A percentile compares a stretch with the other conserved stretches of the same genome.
These are phyloP conservation scores for Cynara cardunculus DNA, from an alignment of 129 eudicot genomes.

Conservation along the genomic window DNA sequence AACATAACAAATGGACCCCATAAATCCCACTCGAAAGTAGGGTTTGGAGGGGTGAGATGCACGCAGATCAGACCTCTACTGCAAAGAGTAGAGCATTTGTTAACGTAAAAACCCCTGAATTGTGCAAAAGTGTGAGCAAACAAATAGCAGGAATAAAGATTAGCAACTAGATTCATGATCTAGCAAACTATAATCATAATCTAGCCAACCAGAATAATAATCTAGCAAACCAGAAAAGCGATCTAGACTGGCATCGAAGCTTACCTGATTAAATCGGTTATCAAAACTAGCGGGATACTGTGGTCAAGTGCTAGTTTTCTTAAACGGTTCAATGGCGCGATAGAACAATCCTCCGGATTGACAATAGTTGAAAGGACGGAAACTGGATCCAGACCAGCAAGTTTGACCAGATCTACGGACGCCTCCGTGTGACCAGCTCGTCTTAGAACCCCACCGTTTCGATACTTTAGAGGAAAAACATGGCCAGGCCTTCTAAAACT, in stretches of 20 bases:
- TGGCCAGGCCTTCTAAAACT: conserved; percentile 85
- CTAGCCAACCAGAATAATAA: neutral
- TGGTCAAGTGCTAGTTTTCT: conserved; percentile 56
- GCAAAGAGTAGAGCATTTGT: no score
- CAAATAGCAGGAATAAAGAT: neutral
- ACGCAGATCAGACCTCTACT: no score
- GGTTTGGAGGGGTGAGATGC: no score
- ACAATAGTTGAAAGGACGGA: conserved; percentile 69
- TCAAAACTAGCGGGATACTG: conserved; percentile 61
- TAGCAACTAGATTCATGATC: neutral
- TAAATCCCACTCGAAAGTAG: no score
- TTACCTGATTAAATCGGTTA: conserved; percentile 84
- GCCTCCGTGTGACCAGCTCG: conserved; percentile 93
- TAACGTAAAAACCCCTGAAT: no score
- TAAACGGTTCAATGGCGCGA: conserved; percentile 50
- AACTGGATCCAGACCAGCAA: conserved; percentile 68
- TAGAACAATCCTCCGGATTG: conserved; percentile 70
- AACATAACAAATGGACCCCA: no score
- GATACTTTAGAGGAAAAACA: conserved; percentile 82
- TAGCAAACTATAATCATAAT: neutral
- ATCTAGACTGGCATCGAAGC: neutral
- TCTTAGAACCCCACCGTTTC: conserved; percentile 74
- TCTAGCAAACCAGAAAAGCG: neutral
- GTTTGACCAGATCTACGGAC: conserved; percentile 69
- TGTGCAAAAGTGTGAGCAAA: no score